These are phyloP conservation scores for Pseudevernia furfuracea DNA, from an alignment of 495 filamentous ascomycete species.

Conservation along the genomic window DNA sequence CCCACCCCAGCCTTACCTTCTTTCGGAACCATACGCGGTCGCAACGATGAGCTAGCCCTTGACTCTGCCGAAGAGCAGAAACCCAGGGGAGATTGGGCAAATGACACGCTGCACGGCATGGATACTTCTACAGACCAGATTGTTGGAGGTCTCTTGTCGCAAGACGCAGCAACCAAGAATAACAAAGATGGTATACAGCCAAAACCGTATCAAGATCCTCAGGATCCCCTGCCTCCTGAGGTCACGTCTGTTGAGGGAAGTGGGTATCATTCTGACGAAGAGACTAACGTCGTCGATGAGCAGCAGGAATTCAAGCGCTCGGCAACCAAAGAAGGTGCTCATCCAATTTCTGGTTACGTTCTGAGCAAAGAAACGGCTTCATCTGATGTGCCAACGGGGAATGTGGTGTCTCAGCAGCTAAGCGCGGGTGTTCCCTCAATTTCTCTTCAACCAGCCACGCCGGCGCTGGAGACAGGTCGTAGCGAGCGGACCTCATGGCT, in stretches of 20 bases:
- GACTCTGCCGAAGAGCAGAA: conserved; percentile 16
- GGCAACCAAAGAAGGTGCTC: conserved; percentile 1
- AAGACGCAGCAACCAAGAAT: conserved; percentile 41
- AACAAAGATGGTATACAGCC: conserved; percentile 32
- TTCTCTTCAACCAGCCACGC: conserved; percentile 41
- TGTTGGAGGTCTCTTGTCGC: conserved; percentile 51
- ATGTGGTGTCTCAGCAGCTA: not conserved
- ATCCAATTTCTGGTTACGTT: not conserved
- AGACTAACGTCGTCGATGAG: conserved; percentile 11
- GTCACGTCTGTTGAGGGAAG: conserved; percentile 58
- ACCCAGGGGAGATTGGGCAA: conserved; percentile 2
- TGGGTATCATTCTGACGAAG: conserved; percentile 43
- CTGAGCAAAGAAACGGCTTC: not conserved
- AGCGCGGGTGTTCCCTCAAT: conserved; percentile 37
- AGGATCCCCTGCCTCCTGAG: conserved; percentile 57
- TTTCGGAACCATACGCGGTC: conserved; percentile 68
- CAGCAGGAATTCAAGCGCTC: not conserved
- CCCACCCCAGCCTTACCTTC: conserved; percentile 71
- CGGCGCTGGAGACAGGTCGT: conserved; percentile 33
- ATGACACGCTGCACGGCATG: conserved; percentile 11
- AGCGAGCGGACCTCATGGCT: conserved; percentile 29
- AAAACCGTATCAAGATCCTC: conserved; percentile 26
- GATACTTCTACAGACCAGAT: conserved; percentile 45
- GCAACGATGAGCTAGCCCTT: conserved; percentile 29
- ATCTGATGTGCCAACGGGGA: not conserved